phyloP scores from a whole-genome alignment of 2,329 filamentous ascomycete species.

The Lojkania enalia region DNA sequence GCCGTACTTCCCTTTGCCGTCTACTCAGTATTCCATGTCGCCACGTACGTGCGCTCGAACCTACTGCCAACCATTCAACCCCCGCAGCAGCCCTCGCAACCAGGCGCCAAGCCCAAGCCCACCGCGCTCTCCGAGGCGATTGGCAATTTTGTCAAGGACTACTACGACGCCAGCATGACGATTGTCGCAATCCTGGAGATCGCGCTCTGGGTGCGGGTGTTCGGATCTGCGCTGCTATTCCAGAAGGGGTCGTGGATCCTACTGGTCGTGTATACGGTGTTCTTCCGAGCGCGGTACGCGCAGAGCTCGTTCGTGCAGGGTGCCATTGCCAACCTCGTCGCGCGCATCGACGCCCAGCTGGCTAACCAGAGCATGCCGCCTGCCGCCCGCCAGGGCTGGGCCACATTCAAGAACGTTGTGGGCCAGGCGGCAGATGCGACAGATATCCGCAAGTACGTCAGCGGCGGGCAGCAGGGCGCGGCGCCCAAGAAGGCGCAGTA shows the following conservation, averaged over 20 bases:
- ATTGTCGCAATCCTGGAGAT: slow-evolving; percentile 90
- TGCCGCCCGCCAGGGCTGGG: slow-evolving; percentile 77
- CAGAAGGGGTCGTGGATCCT: slow-evolving; percentile 89
- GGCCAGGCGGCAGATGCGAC: slow-evolving; percentile 79
- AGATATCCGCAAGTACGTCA: slow-evolving; percentile 73
- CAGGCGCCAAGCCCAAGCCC: slow-evolving; percentile 60
- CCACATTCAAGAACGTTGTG: slow-evolving; percentile 70
- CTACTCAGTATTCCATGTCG: slow-evolving; percentile 98
- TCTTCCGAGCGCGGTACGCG: slow-evolving; percentile 85
- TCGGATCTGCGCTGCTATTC: slow-evolving; percentile 83
- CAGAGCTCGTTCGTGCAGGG: slow-evolving; percentile 94
- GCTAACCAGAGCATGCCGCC: slow-evolving; percentile 87
- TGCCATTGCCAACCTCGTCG: slow-evolving; percentile 71
- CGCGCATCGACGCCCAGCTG: slow-evolving; percentile 77
- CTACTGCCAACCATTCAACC: slow-evolving; percentile 85
- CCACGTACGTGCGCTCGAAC: slow-evolving; percentile 93
- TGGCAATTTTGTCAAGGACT: slow-evolving; percentile 92
- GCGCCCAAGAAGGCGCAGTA: slow-evolving; percentile 69
- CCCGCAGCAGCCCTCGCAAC: slow-evolving; percentile 55
- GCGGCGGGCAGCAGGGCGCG: slow-evolving; percentile 56
- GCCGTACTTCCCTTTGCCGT: slow-evolving; percentile 92
- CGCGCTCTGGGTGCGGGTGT: slow-evolving; percentile 78
- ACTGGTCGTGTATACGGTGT: slow-evolving; percentile 81
- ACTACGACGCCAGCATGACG: slow-evolving; percentile 96
- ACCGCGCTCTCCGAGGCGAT: slow-evolving; percentile 77